Base-by-base conservation (phyloP, 768 basidiomycete species). In the Pleurotus pulmonarius region DNA sequence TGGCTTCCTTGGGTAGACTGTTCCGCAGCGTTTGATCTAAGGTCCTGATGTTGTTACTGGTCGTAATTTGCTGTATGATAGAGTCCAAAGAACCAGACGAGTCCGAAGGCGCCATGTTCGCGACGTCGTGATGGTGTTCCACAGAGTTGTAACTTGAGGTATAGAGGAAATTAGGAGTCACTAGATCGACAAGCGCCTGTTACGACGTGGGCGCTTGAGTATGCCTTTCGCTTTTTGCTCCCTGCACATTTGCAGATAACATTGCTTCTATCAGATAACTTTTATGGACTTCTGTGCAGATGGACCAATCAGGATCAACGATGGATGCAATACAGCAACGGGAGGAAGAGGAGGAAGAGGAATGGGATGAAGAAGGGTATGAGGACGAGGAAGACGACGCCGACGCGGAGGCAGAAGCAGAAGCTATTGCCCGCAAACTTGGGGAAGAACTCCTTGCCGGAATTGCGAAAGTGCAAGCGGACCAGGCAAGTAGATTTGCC, bases 401-500 rank as follows among this genome's bases (percentile, higher is more conserved):
- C 22, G 80, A 81, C 63, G 79, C 81, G 20, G 82, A 85, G 22
- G 87, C 86, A 4, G 85, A 89, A 56, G 88, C 88, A 2, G 82
- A 86, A 60, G 88, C 86, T 62, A 88, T 89, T 61, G 87, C 87
- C 4, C 79, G 86, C 46, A 75, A 85, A 24, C 71, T 92, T 26
- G 84, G 86, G n/a, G 87, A 87, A 60, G 83, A 92, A 57, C 75
- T 92, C 5, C 86, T 84, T 82, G 90, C 88, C 3, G 87, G 89
- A 62, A 86, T 91, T 48, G 83, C 72, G 63, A 86, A 82, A 65
- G 86, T 79, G 4, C 83, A 79, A 58, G 80, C 79, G 3, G 78
- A 68, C 40, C 70, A 64, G 8, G 66, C 69, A 15, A 66, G 65
- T 2, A 56, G 59, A 46, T 59, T 63, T 6, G 37, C 44, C 37